phyloP scores from a whole-genome alignment of 2,329 filamentous ascomycete species.

The Monosporascus sp. region DNA sequence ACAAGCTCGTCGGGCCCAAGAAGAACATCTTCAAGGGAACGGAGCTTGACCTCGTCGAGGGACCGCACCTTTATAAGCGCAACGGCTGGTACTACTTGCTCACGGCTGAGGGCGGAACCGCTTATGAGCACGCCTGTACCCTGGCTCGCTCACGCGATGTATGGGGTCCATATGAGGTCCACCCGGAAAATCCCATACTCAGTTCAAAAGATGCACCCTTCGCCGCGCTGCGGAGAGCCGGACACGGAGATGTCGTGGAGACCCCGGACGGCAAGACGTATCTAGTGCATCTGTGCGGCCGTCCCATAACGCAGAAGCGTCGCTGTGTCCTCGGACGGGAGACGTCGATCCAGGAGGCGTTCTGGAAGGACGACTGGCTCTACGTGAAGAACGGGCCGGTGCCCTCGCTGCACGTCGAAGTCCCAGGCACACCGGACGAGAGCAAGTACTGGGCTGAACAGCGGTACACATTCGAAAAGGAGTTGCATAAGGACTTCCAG shows the following conservation, averaged over 20 bases:
- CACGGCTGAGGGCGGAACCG: slow-evolving; percentile 56
- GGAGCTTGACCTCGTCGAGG: slow-evolving; percentile 49
- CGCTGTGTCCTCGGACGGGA: slow-evolving; percentile 51
- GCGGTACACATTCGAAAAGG: slow-evolving; percentile 40
- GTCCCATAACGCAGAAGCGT: slow-evolving; percentile 45
- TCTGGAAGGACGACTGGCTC: slow-evolving; percentile 59
- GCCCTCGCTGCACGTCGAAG: slow-evolving; percentile 46
- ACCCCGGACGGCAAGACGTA: slow-evolving; percentile 47
- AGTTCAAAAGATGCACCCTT: slow-evolving; percentile 45
- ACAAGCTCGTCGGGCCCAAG: slow-evolving; percentile 47
- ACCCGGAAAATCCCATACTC: slow-evolving; percentile 53
- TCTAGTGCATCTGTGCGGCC: slow-evolving; percentile 47
- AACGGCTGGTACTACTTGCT: slow-evolving; percentile 56
- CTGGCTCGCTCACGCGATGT: slow-evolving; percentile 46
- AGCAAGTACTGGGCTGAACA: slow-evolving; percentile 43
- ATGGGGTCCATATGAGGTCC: slow-evolving; percentile 58
- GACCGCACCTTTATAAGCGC: slow-evolving; percentile 53
- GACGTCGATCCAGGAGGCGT: slow-evolving; percentile 53
- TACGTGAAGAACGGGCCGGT: slow-evolving; percentile 55
- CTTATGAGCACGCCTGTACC: slow-evolving; percentile 55
- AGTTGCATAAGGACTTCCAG: slow-evolving; percentile 48
- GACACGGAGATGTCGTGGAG: slow-evolving; percentile 50
- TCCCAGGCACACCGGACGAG: slow-evolving; percentile 44
- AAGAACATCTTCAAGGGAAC: slow-evolving; percentile 53
- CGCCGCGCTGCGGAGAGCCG: slow-evolving; percentile 45